Percentiles rank a stretch among this genome's conserved stretches.
phyloP scores from a whole-genome alignment of 2,329 filamentous ascomycete species.

The Talaromyces sp. region DNA sequence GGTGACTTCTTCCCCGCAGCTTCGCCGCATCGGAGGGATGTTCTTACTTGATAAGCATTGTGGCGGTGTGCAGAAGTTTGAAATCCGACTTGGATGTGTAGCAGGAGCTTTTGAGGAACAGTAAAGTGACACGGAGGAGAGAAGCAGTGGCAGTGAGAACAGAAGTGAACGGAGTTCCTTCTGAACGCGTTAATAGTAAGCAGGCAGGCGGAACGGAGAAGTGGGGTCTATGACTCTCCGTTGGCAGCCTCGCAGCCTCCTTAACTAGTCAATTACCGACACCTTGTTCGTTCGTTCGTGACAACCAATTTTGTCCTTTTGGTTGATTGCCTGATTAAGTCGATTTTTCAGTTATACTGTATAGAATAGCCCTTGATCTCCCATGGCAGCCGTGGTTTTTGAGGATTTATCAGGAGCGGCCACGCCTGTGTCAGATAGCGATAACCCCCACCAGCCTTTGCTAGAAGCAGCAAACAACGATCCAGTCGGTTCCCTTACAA shows the following conservation, averaged over 20 bases:
- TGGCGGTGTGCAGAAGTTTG: conserved; percentile 14
- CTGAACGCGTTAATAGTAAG: background rate
- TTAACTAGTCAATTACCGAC: no score
- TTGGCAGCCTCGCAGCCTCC: background rate
- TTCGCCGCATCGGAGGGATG: background rate
- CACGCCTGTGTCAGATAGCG: conserved; percentile 25
- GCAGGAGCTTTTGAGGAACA: background rate
- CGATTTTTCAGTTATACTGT: background rate
- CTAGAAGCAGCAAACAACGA: conserved; percentile 63
- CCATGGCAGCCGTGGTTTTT: conserved; percentile 23
- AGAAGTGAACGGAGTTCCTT: background rate
- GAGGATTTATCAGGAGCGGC: conserved; percentile 32
- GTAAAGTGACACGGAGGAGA: background rate
- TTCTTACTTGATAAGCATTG: conserved; percentile 49
- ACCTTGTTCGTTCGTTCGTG: background rate
- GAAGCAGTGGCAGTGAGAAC: background rate
- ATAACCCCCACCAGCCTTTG: conserved; percentile 72
- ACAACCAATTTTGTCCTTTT: background rate
- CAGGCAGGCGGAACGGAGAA: background rate
- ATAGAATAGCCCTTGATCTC: background rate
- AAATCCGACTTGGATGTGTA: background rate
- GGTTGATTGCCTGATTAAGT: background rate
- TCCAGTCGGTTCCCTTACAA: conserved; percentile 47
- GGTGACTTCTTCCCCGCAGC: conserved; percentile 2
- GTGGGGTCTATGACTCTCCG: background rate